Conservation (phyloP, 345 rosid species). For the Brassica cretica region DNA sequence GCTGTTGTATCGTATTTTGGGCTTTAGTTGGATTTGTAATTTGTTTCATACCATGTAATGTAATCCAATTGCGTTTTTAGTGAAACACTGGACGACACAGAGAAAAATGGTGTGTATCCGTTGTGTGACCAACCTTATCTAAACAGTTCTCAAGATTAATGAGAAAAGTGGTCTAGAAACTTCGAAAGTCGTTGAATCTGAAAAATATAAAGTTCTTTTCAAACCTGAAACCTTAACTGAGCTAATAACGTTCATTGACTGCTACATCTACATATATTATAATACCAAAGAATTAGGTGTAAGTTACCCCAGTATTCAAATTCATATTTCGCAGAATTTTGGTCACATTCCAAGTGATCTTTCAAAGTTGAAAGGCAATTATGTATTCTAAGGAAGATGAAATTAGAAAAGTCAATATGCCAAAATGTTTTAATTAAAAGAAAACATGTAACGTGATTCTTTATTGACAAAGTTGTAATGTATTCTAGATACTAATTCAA, state of each 20-base stretch:
- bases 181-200: background rate
- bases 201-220: background rate
- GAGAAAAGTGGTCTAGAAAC: background rate
- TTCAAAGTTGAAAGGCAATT: background rate
- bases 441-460: background rate
- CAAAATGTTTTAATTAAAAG: background rate
- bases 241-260: constrained; percentile 2
- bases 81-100: background rate
- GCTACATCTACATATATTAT: background rate
- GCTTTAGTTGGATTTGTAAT: background rate
- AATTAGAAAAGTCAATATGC: background rate
- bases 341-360: background rate
- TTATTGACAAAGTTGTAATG: background rate
- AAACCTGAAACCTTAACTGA: background rate
- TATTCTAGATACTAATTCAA: background rate
- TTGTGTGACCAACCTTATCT: background rate
- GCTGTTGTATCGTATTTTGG: background rate
- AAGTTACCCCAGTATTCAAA: background rate
- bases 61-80: background rate
- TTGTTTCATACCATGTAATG: background rate
- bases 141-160: background rate
- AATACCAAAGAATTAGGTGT: background rate
- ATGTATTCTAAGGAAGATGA: background rate
- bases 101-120: background rate
- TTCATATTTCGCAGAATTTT: background rate